A percentile compares a stretch with the other conserved stretches of the same genome.
Evolutionary conservation across 2,329 filamentous ascomycete genomes (phyloP).

Genomic region (Monascus ruber): DNA sequence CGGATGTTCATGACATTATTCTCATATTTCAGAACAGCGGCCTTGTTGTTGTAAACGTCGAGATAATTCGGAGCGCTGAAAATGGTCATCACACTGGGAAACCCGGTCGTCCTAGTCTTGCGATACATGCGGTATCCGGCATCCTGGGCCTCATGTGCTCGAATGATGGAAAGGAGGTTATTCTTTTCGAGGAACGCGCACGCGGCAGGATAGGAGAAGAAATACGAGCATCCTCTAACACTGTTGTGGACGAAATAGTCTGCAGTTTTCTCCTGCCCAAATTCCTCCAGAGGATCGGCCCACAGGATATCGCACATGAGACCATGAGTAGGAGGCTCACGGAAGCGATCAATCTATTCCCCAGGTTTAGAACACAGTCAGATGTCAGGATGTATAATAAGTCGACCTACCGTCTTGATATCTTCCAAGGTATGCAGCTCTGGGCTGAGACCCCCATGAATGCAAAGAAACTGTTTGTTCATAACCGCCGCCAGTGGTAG

Average conservation of each 20-base stretch:
- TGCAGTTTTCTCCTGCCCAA: constrained; percentile 95
- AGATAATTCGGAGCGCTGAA: constrained; percentile 98
- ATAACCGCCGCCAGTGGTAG: constrained; percentile 90
- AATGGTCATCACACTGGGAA: constrained; percentile 99
- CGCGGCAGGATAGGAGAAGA: constrained; percentile 95
- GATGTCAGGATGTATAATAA: background rate
- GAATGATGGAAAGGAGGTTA: constrained; percentile 91
- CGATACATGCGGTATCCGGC: constrained; percentile 98
- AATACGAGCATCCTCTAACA: constrained; percentile 96
- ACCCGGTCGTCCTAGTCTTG: constrained; percentile 94
- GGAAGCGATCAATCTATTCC: constrained; percentile 81
- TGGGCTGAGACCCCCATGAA: constrained; percentile 90
- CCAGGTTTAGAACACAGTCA: too few species aligned
- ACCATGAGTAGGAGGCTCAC: constrained; percentile 91
- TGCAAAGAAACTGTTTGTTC: constrained; percentile 99
- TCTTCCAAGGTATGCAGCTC: constrained; percentile 95
- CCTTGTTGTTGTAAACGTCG: constrained; percentile 99
- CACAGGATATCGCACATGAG: constrained; percentile 99
- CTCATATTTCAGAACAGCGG: constrained; percentile 96
- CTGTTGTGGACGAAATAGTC: constrained; percentile 98
- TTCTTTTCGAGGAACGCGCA: constrained; percentile 99
- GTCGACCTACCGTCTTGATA: constrained; percentile 61
- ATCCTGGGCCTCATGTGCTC: constrained; percentile 96
- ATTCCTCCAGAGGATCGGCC: constrained; percentile 96
- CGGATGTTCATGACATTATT: constrained; percentile 99